Conservation (phyloP, 2,329 filamentous ascomycete genomes). For the Zalaria obscura region DNA sequence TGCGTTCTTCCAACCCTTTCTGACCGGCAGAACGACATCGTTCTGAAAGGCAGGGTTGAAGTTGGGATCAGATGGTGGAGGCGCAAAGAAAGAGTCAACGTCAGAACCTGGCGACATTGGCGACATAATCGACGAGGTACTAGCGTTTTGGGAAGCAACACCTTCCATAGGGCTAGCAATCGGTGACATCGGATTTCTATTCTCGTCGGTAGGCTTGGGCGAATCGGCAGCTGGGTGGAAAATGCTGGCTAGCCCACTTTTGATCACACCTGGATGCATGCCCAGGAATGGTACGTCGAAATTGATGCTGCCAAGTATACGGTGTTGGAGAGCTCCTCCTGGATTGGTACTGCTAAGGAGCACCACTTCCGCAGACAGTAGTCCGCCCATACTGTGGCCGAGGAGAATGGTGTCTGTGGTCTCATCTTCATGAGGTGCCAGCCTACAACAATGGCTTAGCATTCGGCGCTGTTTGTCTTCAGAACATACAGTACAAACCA, state of each 20-base stretch:
- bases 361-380: constrained; percentile 66
- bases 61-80: constrained; percentile 37
- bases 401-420: constrained; percentile 69
- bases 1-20: constrained; percentile 52
- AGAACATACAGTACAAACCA: constrained; percentile 40
- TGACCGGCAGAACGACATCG: constrained; percentile 54
- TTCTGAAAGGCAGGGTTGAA: constrained; percentile 68
- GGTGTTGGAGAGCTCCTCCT: constrained; percentile 45
- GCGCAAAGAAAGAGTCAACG: constrained; percentile 9
- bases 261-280: constrained; percentile 75
- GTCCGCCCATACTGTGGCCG: constrained; percentile 81
- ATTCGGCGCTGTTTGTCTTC: too few species aligned
- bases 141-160: neutral
- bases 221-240: constrained; percentile 36
- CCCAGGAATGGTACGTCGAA: constrained; percentile 81
- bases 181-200: neutral
- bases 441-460: constrained; percentile 27
- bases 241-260: constrained; percentile 66
- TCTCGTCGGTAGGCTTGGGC: neutral
- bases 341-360: constrained; percentile 35
- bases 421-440: constrained; percentile 59
- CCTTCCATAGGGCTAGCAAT: neutral
- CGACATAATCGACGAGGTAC: neutral
- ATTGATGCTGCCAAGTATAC: constrained; percentile 65
- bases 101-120: neutral